Evolutionary conservation across 2,329 filamentous ascomycete species (phyloP).

Genomic region (Gnomoniopsis smithogilvyi): DNA sequence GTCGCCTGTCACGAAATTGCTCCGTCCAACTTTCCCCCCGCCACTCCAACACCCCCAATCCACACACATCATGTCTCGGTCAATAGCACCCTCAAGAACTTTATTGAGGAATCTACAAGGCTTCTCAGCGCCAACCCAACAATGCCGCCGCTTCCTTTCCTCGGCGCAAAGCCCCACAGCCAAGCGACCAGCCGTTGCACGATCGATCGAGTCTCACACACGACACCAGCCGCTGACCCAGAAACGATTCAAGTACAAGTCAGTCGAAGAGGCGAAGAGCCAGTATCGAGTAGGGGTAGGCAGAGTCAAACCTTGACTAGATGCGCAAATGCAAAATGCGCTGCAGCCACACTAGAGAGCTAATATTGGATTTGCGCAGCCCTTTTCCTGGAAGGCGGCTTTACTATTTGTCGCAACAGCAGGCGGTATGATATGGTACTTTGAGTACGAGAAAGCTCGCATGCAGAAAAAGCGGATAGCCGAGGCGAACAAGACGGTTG

Average conservation of each 20-base stretch:
- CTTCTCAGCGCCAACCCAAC: conserved; percentile 26
- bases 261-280: conserved; percentile 58
- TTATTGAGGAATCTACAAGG: conserved; percentile 31
- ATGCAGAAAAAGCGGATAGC: conserved; percentile 86
- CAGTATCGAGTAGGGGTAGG: conserved; percentile 54
- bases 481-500: conserved; percentile 89
- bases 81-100: conserved; percentile 32
- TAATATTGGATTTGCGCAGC: conserved; percentile 43
- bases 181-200: conserved; percentile 22
- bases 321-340: neutral
- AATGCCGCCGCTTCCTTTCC: conserved; percentile 43
- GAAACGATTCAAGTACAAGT: conserved; percentile 43
- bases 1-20: neutral
- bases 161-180: conserved; percentile 24
- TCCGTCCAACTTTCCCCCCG: neutral
- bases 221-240: conserved; percentile 29
- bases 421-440: conserved; percentile 79
- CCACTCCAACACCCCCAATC: neutral
- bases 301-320: neutral
- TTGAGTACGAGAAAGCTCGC: conserved; percentile 87
- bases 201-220: conserved; percentile 15
- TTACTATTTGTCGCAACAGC: conserved; percentile 80
- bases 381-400: conserved; percentile 91
- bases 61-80: conserved; percentile 35
- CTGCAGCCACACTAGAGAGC: neutral